A percentile compares a stretch with the other conserved stretches of the same genome.
Conservation (phyloP, 2,329 filamentous ascomycete species). For the Pseudomassariella vexata region DNA sequence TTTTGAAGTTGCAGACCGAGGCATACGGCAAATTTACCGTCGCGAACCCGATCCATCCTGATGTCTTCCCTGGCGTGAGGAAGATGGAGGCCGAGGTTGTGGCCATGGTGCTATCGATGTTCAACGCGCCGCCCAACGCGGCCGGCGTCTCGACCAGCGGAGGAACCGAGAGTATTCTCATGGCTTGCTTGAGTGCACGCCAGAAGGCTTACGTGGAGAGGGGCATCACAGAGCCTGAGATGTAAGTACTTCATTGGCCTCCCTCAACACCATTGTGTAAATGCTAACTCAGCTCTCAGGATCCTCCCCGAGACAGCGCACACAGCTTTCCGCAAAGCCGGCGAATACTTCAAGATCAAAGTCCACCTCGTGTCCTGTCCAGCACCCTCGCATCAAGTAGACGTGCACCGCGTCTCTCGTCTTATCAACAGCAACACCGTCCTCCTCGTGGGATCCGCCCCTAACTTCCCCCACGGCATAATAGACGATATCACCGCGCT, state of each 20-base stretch:
- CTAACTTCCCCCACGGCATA: constrained; percentile 97
- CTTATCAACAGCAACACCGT: constrained; percentile 93
- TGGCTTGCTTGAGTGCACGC: constrained; percentile 86
- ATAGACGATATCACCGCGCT: constrained; percentile 89
- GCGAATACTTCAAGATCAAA: constrained; percentile 95
- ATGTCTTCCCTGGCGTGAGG: constrained; percentile 93
- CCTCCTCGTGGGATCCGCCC: constrained; percentile 86
- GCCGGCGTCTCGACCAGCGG: constrained; percentile 88
- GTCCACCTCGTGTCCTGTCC: constrained; percentile 83
- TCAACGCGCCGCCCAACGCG: constrained; percentile 79
- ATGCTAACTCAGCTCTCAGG: constrained; percentile 35
- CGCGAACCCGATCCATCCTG: constrained; percentile 92
- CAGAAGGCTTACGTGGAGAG: constrained; percentile 85
- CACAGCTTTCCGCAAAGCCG: constrained; percentile 93
- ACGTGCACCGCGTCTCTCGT: constrained; percentile 69
- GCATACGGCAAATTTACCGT: constrained; percentile 94
- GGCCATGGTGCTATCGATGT: constrained; percentile 86
- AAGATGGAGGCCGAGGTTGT: constrained; percentile 99
- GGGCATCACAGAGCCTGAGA: constrained; percentile 87
- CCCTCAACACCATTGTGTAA: background rate
- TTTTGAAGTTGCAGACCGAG: constrained; percentile 81
- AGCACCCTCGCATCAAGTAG: constrained; percentile 77
- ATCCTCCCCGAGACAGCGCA: constrained; percentile 93
- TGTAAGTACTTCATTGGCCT: constrained; percentile 48
- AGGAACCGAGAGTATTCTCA: constrained; percentile 93